These are phyloP conservation scores for Pseudevernia furfuracea DNA, from an alignment of 495 filamentous ascomycete genomes.

Conservation along the genomic window DNA sequence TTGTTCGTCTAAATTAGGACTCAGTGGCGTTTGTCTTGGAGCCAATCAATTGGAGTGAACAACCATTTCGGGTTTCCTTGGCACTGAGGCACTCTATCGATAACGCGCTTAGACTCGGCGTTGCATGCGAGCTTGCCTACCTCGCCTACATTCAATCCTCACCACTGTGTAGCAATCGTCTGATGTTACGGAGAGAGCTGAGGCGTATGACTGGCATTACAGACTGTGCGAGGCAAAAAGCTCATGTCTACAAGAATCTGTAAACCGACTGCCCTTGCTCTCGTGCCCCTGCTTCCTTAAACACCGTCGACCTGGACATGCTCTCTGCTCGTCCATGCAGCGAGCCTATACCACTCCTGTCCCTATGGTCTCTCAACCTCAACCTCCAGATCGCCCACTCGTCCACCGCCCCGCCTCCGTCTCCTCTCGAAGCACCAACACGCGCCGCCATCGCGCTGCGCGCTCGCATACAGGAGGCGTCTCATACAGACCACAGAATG, in stretches of 20 bases:
- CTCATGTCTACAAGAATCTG: background rate
- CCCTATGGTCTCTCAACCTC: slow-evolving; percentile 69
- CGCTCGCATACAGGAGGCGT: slow-evolving; percentile 74
- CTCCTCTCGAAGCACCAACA: slow-evolving; percentile 49
- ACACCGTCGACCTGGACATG: background rate
- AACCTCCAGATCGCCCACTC: slow-evolving; percentile 47
- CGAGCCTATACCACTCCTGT: background rate
- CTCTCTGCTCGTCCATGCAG: slow-evolving; percentile 11
- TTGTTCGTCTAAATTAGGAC: background rate
- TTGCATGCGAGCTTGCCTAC: slow-evolving; percentile 1
- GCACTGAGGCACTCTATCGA: background rate
- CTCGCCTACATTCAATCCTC: slow-evolving; percentile 16
- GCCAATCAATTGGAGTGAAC: background rate
- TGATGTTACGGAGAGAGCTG: background rate
- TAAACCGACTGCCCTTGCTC: background rate
- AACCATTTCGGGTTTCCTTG: background rate
- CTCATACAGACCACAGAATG: slow-evolving; percentile 67
- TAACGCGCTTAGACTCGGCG: slow-evolving; percentile 6
- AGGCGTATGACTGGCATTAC: background rate
- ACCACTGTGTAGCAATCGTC: background rate
- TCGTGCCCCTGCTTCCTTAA: background rate
- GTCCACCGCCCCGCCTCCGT: slow-evolving; percentile 53
- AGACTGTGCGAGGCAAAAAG: background rate
- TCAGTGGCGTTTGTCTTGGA: background rate
- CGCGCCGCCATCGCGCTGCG: slow-evolving; percentile 60